Evolutionary conservation across 129 eudicot species (phyloP).

Genomic region (Calendula officinalis): DNA sequence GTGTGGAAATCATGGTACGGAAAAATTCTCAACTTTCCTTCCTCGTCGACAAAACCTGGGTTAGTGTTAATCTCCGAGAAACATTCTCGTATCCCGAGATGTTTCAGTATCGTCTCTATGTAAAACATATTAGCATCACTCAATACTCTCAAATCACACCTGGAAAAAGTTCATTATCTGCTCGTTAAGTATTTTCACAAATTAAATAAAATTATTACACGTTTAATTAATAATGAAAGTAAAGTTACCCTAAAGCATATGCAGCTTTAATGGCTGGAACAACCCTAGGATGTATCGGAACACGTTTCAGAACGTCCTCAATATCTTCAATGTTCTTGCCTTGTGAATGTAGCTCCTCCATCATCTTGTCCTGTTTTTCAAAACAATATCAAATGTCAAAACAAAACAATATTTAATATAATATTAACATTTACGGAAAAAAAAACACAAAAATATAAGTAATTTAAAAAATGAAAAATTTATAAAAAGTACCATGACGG

Average conservation of each 20-base stretch:
- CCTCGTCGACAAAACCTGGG: conserved; percentile 51
- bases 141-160: conserved; percentile 82
- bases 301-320: conserved; percentile 54
- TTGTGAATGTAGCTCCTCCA: conserved; percentile 56
- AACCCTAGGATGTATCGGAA: conserved; percentile 73
- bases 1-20: conserved; percentile 62
- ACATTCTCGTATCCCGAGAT: conserved; percentile 61
- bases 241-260: conserved; percentile 65
- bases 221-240: background rate
- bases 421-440: too few species aligned
- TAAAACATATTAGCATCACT: conserved; percentile 82
- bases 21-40: conserved; percentile 60
- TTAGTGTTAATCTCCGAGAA: conserved; percentile 73
- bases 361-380: conserved; percentile 55
- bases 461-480: too few species aligned
- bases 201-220: too few species aligned
- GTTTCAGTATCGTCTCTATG: conserved; percentile 72
- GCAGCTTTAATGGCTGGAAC: conserved; percentile 71
- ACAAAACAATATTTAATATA: background rate
- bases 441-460: too few species aligned
- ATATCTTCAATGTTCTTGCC: conserved; percentile 65
- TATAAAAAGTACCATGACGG: conserved; percentile 93
- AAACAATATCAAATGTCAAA: background rate
- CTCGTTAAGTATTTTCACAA: background rate
- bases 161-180: conserved; percentile 3